Base-by-base conservation (phyloP, 2,329 filamentous ascomycete genomes). In the Aspergillus viridinutans region DNA sequence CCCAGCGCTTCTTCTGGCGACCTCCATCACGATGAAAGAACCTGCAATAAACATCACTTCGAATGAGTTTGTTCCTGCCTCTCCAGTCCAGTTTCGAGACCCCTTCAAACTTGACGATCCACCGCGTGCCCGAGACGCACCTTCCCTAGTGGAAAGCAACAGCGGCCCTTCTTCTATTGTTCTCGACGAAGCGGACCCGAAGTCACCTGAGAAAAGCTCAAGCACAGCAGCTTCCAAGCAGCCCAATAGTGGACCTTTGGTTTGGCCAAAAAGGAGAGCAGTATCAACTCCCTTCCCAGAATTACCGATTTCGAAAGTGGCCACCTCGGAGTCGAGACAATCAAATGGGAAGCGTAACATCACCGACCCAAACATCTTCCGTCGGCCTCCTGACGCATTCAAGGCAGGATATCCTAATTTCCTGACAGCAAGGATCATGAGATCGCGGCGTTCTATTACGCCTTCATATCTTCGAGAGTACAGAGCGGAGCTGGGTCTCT, bases 1-100 rank as follows among this genome's bases (percentile, higher is more conserved):
- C 49, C 81, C 81, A 38, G 81, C 78, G 47, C 72, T 84, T 45
- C 65, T 83, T 43, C 71, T 81, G 51, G 79, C 80, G 45, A 70
- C 73, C 7, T 70, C 71, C 10, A 63, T 78, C 40, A 67, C 62
- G 5, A 61, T 58, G 28, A 64, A 62, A 45, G 57, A 65, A 40
- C 52, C 58, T 32, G 61, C 71, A 50, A 61, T 68, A 52, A 63
- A 59, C n/a, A 42, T 50, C 23, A 58, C 62, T 52, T 64, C 71
- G 58, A 61, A 66, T 49, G 61, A 67, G 55, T 68, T 58, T 8
- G 49, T 52, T n/a, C 58, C 59, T 47, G 49, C 28, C 8, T 61
- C 62, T 25, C 63, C 66, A 26, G 61, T 72, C 42, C 63, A 65
- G 49, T 73, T 74, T 54, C 68, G 62, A 43, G 65, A 73, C 54